Evolutionary conservation across 495 filamentous ascomycete species (phyloP), one percentile per base, ranked within the genome.

Genomic region (Letharia lupina): DNA sequence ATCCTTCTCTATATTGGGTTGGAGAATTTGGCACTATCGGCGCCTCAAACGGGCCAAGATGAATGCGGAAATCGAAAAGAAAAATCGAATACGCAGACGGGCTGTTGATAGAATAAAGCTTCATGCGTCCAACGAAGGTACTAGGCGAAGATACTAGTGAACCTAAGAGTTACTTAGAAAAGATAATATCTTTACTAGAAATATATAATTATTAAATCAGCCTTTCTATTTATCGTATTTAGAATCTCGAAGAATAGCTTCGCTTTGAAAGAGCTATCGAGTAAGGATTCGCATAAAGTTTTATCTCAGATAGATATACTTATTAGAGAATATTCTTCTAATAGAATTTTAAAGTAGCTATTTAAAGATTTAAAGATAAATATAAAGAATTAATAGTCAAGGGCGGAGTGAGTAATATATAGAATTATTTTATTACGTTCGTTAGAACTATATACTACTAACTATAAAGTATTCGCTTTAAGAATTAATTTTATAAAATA

Each of bases 1-100:
- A 44, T 44, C 11, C 41, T 44, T 8, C 39, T 41, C 7, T 37
- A 12, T 41, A n/a, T 61, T 42, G 39, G 16, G 3, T 35, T 42
- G 60, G 64, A n/a, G 65, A 67, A 65, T 67, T 35, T 20, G 64
- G n/a, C 65, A 67, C 45, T 48, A n/a, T 10, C 20, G 45, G 20
- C 45, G 45, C 45, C 45, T 48, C 45, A 16, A 48, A 6, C n/a
- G 45, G 20, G 45, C 20, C 20, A 48, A 48, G 16, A 48, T n/a
- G 20, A 48, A 48, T 48, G 45, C 45, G 45, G 20, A 48, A 6
- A 48, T 48, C 45, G 45, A 48, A 48, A 48, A 48, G 16, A n/a
- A 48, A 48, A 48, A 48, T 48, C 45, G 45, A n/a, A 48, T 6
- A 6, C 45, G 45, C 45, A 48, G 45, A 48, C 16, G 45, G 4